These are phyloP conservation scores for Fusarium veterinarium DNA, from an alignment of 2,329 filamentous ascomycete genomes.

Conservation along the genomic window DNA sequence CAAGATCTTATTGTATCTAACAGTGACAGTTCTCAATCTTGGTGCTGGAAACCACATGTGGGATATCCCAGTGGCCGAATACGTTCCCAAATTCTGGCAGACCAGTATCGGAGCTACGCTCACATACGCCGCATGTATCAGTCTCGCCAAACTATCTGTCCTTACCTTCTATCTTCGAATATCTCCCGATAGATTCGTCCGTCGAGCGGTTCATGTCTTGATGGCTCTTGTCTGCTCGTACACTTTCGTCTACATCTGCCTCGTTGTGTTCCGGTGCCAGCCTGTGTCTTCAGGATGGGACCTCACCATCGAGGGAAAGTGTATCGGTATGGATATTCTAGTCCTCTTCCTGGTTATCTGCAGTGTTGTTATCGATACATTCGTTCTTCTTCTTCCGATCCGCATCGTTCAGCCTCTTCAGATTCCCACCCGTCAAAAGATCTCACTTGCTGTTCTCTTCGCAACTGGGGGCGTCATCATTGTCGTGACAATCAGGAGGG, in stretches of 20 bases:
- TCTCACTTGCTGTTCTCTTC: conserved; percentile 61
- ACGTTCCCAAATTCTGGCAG: conserved; percentile 44
- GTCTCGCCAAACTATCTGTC: conserved; percentile 57
- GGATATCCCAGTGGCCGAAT: conserved; percentile 39
- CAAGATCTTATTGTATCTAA: not conserved
- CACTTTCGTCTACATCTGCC: conserved; percentile 53
- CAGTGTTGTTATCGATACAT: conserved; percentile 61
- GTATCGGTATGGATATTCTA: conserved; percentile 53
- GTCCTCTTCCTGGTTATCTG: conserved; percentile 42
- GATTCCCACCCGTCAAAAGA: conserved; percentile 60
- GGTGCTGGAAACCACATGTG: conserved; percentile 47
- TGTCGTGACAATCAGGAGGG: conserved; percentile 45
- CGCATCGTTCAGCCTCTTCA: conserved; percentile 57
- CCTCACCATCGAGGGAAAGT: conserved; percentile 49
- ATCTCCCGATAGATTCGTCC: conserved; percentile 39
- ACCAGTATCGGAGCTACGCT: conserved; percentile 52
- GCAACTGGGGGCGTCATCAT: conserved; percentile 50
- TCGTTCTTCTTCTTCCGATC: conserved; percentile 58
- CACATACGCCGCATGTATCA: conserved; percentile 55
- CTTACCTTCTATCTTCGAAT: conserved; percentile 60
- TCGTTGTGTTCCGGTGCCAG: conserved; percentile 55
- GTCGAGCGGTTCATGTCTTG: conserved; percentile 31
- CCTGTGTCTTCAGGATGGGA: conserved; percentile 59
- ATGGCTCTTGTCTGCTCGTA: conserved; percentile 55
- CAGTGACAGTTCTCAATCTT: conserved; percentile 36